Base-by-base conservation (phyloP, 1,284 basidiomycete species). In the Cryptococcus sp. region DNA sequence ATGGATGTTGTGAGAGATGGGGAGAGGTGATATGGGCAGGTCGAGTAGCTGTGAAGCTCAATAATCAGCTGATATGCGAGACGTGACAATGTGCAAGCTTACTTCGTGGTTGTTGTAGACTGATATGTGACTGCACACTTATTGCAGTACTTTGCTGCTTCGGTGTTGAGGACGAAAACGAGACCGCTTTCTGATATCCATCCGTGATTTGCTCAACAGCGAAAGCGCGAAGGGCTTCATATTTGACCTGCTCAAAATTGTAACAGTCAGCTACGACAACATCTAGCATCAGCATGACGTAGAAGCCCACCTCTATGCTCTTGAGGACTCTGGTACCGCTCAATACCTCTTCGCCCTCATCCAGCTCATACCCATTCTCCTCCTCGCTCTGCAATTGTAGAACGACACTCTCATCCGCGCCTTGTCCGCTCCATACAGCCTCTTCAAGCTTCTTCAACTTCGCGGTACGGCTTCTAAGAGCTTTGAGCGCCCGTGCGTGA, bases 401-500 rank as follows among this genome's bases (percentile, higher is more conserved):
- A 0, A 74, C 37, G 0, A 70, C 66, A 54, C 58, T 57, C 1
- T 54, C 56, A 17, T 72, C 69, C 11, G 66, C 68, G 3, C 66
- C 63, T 29, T 55, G 26, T 8, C 71, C 74, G 0, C 46, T 47
- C 69, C 69, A 73, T 1, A 76, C 57, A 1, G 69, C 70, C 25
- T 64, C 53, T 58, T 74, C 74, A 0, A 76, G 58, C 45, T 53
- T 57, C 17, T 55, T 34, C 8, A 76, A 26, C 13, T 40, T 41
- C 11, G 65, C 61, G 7, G 58, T 40, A 17, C 56, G 29, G 4
- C n/a, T 41, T 37, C 58, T 20, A 0, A 72, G 50, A 0, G 50
- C 43, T 46, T 60, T 54, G 3, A 73, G 54, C 3, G 64, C 65
- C 43, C 25, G 8, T 1, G 65, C 44, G 44, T 67, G 62, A 8